These are phyloP conservation scores for Coemansia sp. DNA, from an alignment of 192 early-diverging fungal genomes.

Conservation along the genomic window DNA sequence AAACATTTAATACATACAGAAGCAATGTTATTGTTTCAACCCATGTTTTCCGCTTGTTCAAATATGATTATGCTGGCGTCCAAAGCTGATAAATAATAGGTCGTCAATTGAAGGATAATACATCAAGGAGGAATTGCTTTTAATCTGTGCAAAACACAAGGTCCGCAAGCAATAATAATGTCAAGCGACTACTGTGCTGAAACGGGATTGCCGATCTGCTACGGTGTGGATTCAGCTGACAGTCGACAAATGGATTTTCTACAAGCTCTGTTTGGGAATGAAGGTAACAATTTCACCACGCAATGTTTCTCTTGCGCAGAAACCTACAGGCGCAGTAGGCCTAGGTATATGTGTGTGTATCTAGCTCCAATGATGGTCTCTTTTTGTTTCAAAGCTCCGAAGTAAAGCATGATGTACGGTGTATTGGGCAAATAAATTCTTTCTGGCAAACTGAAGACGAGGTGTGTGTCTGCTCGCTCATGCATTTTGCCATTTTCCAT, in stretches of 20 bases:
- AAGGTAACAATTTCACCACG: neutral
- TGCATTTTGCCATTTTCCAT: constrained; percentile 11
- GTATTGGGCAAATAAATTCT: neutral
- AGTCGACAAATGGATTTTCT: neutral
- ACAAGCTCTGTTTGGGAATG: neutral
- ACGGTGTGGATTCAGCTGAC: neutral
- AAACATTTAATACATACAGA: neutral
- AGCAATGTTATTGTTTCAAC: neutral
- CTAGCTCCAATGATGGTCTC: neutral
- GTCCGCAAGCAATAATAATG: neutral
- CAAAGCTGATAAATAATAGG: neutral
- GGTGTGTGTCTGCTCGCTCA: neutral
- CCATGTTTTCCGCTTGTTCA: neutral
- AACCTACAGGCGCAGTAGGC: neutral
- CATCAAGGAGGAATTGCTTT: neutral
- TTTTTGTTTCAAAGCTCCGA: neutral
- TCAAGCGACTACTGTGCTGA: neutral
- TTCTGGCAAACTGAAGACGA: neutral
- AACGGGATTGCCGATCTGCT: neutral
- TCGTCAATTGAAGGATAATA: neutral
- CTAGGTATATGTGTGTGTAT: neutral
- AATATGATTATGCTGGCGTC: neutral
- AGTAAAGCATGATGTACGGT: neutral
- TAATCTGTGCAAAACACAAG: neutral
- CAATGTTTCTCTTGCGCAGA: neutral